Evolutionary conservation across 2,329 filamentous ascomycete species (phyloP), one percentile per base, ranked within the genome.

Genomic region (Phyllosticta paracitricarpa): DNA sequence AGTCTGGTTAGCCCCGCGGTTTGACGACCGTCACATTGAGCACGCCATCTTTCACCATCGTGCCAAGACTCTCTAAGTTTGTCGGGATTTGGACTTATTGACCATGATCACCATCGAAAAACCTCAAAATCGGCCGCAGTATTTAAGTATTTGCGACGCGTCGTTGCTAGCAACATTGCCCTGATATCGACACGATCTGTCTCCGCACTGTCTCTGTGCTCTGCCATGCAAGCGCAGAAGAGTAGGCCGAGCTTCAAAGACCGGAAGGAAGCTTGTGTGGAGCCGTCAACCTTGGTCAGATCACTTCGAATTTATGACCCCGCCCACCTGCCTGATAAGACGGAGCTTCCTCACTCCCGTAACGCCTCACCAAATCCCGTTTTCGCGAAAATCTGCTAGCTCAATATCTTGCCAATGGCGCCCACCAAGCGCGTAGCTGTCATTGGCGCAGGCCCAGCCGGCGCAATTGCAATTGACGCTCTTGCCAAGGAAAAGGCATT

Each of bases 381-480:
- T 48, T 19, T n/a, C 14, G 40, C 40, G n/a, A n/a, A 7, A 2
- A 6, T n/a, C 40, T 48, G 17, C n/a, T 2, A 48, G 40, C 14
- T 17, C 40, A 48, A 6, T n/a, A 17, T 6, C 7, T 48, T 10
- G 33, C 24, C 10, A 33, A 61, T 61, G 58, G 54, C 40, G 8
- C 54, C 40, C 40, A 54, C 26, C 6, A 61, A 33, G 33, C 51
- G 55, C n/a, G 51, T 87, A 12, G 84, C 84, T 19, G 78, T 87
- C 5, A 83, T 87, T 65, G 84, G 84, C 6, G 78, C 82, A 2
- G 84, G 84, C 5, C 84, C 84, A 6, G 77, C 81, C 2, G 84
- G 84, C 2, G 81, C 81, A 12, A 85, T 86, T 61, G 72, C 83
- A 0, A 79, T 84, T 2, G 83, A 87, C 73, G 83, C 84, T 4